phyloP scores from a whole-genome alignment of 2,329 filamentous ascomycete species.

The Lasiodiplodia gonubiensis region DNA sequence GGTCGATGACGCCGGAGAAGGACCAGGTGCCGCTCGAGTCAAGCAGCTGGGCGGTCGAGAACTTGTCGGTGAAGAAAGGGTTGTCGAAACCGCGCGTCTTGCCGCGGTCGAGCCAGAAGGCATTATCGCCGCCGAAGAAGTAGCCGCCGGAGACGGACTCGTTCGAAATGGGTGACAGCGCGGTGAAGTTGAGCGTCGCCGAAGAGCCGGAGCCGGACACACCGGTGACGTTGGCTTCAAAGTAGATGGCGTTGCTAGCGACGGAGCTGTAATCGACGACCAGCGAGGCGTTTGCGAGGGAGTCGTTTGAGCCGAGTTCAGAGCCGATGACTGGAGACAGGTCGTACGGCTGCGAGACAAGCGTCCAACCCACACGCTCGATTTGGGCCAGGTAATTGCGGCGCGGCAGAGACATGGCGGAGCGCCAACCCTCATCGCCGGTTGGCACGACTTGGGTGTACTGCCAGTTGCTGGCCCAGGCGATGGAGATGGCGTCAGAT shows the following conservation, averaged over 20 bases:
- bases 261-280: conserved; percentile 59
- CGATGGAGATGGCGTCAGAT: conserved; percentile 54
- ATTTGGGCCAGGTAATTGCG: conserved; percentile 59
- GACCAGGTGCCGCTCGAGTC: conserved; percentile 42
- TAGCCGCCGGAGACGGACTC: conserved; percentile 59
- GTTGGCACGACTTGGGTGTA: conserved; percentile 63
- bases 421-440: conserved; percentile 60
- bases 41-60: conserved; percentile 46
- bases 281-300: conserved; percentile 56
- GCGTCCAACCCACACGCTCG: conserved; percentile 57
- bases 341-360: conserved; percentile 59
- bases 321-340: conserved; percentile 54
- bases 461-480: conserved; percentile 67
- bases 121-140: conserved; percentile 55
- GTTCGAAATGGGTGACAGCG: conserved; percentile 55
- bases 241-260: conserved; percentile 59
- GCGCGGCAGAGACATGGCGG: conserved; percentile 59
- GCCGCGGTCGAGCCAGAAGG: conserved; percentile 60
- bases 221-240: conserved; percentile 60
- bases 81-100: conserved; percentile 58
- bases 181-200: conserved; percentile 59
- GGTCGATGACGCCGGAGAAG: conserved; percentile 60
- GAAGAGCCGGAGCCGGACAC: conserved; percentile 38
- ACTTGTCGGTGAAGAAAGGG: conserved; percentile 62
- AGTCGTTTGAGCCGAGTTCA: conserved; percentile 51